A percentile compares a stretch with the other conserved stretches of the same genome.
phyloP scores from a whole-genome alignment of 1,284 basidiomycete species.

The Anthracocystis setariae region DNA sequence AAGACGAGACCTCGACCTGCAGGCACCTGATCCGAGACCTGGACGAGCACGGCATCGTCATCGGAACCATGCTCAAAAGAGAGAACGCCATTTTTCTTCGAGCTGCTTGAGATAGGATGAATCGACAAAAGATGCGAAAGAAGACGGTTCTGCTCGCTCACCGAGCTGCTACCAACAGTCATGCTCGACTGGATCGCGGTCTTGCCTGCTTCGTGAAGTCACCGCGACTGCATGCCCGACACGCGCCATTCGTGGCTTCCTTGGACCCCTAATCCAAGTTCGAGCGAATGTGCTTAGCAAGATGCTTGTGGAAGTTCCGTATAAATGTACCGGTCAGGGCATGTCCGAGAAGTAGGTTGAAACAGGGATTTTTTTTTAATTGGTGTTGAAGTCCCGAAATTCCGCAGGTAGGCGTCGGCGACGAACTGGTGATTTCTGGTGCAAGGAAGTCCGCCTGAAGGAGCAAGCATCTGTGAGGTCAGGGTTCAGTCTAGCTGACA shows the following conservation, averaged over 20 bases:
- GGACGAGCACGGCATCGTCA: background rate
- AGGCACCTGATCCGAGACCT: slow-evolving; percentile 32
- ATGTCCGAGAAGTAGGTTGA: too few species aligned
- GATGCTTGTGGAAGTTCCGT: too few species aligned
- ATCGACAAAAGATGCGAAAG: slow-evolving; percentile 22
- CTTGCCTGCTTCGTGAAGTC: background rate
- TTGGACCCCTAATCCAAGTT: background rate
- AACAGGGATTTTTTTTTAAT: too few species aligned
- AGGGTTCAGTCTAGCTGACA: too few species aligned
- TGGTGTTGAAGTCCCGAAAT: too few species aligned
- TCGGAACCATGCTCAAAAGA: background rate
- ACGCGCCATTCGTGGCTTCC: too few species aligned
- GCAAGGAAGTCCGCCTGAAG: too few species aligned
- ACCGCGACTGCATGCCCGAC: background rate
- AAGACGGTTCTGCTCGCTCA: slow-evolving; percentile 20
- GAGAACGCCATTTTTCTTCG: background rate
- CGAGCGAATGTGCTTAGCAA: too few species aligned
- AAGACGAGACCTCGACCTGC: slow-evolving; percentile 47
- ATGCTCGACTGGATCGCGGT: background rate
- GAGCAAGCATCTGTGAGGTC: too few species aligned
- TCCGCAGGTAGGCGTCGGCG: too few species aligned
- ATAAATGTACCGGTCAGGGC: too few species aligned
- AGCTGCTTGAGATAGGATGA: background rate
- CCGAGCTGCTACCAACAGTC: slow-evolving; percentile 7
- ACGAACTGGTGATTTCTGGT: too few species aligned